Evolutionary conservation across 2,329 filamentous ascomycete species (phyloP).

Genomic region (Fonsecaea pedrosoi): DNA sequence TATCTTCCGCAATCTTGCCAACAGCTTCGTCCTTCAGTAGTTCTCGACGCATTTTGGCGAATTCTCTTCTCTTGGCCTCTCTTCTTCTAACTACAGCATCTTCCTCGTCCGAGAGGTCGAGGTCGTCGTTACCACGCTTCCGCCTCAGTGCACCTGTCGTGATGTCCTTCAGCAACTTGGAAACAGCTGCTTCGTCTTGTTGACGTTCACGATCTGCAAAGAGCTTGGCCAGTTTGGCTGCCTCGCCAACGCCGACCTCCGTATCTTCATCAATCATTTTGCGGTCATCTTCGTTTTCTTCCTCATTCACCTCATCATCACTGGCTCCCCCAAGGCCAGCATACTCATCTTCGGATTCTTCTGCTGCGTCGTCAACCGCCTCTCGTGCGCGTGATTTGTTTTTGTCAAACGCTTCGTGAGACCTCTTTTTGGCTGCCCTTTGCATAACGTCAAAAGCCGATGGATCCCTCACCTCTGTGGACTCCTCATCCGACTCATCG

Average conservation of each 20-base stretch:
- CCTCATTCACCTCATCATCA: conserved; percentile 78
- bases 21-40: conserved; percentile 88
- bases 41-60: conserved; percentile 88
- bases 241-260: conserved; percentile 76
- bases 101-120: conserved; percentile 88
- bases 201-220: conserved; percentile 82
- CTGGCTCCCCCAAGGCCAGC: conserved; percentile 89
- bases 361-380: conserved; percentile 86
- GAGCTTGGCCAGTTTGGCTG: conserved; percentile 80
- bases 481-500: conserved; percentile 51
- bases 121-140: conserved; percentile 77
- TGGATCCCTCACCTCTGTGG: conserved; percentile 46
- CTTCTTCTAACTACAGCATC: conserved; percentile 80
- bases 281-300: conserved; percentile 75
- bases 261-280: conserved; percentile 87
- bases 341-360: conserved; percentile 98
- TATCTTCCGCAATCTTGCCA: conserved; percentile 86
- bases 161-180: conserved; percentile 91
- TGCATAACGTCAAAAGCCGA: conserved; percentile 74
- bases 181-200: conserved; percentile 83
- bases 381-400: conserved; percentile 86
- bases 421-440: conserved; percentile 63
- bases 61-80: conserved; percentile 83
- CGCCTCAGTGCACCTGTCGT: conserved; percentile 85
- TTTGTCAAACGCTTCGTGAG: conserved; percentile 72